These are phyloP conservation scores for Lichina pygmaea DNA, from an alignment of 495 filamentous ascomycete species.

Conservation along the genomic window DNA sequence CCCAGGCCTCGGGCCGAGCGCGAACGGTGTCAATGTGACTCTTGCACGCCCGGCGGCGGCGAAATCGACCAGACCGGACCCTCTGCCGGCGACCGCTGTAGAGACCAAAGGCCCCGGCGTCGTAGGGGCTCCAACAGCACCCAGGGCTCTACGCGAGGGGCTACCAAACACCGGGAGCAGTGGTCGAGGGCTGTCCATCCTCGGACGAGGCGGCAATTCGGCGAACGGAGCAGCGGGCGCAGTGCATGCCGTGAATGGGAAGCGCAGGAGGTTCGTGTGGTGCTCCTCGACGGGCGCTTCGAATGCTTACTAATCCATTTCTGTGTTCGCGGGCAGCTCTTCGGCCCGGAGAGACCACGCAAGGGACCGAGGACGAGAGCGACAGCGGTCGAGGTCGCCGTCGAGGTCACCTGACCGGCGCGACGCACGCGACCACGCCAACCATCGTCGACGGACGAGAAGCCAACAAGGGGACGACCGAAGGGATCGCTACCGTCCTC, in stretches of 20 bases:
- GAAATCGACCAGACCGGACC: background rate
- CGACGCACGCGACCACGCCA: conserved; percentile 20
- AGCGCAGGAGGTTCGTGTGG: no score
- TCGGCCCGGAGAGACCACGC: no score
- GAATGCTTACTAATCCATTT: no score
- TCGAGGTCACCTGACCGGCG: conserved; percentile 15
- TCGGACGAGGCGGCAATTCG: conserved; percentile 7
- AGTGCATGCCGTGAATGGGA: conserved; percentile 1
- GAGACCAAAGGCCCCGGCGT: conserved; percentile 30
- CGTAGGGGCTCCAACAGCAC: conserved; percentile 64
- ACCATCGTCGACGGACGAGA: conserved; percentile 29
- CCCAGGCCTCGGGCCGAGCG: background rate
- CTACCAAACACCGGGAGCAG: conserved; percentile 42
- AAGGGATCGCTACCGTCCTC: conserved; percentile 15
- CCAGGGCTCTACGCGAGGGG: conserved; percentile 78
- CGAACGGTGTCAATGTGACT: background rate
- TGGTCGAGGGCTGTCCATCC: conserved; percentile 11
- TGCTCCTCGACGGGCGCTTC: no score
- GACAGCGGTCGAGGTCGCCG: conserved; percentile 13
- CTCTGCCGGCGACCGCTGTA: conserved; percentile 8
- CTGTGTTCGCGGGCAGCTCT: no score
- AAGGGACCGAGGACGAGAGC: conserved; percentile 3
- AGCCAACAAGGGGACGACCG: conserved; percentile 13
- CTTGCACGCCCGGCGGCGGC: background rate
- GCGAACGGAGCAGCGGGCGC: background rate